Percentiles rank a stretch among this genome's conserved stretches.
phyloP scores from a whole-genome alignment of 495 filamentous ascomycete genomes.

The Hypoxylon lenormandii region DNA sequence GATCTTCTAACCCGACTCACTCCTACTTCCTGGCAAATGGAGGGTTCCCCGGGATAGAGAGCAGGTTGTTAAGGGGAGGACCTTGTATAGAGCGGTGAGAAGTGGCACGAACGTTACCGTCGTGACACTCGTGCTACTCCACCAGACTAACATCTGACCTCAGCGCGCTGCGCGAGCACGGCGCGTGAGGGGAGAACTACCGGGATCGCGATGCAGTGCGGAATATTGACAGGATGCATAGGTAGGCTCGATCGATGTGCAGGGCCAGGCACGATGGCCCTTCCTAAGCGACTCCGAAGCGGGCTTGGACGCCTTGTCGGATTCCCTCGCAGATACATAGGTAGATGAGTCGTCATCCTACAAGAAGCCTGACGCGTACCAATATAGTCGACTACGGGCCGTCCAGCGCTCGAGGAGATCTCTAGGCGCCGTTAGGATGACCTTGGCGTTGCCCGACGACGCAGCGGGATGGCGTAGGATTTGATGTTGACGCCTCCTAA shows the following conservation, averaged over 20 bases:
- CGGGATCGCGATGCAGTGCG: conserved; percentile 7
- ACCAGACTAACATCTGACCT: conserved; percentile 28
- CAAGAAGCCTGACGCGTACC: background rate
- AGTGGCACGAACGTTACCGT: conserved; percentile 34
- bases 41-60: background rate
- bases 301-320: too few species aligned
- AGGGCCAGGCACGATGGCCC: too few species aligned
- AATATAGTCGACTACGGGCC: background rate
- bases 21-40: too few species aligned
- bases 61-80: background rate
- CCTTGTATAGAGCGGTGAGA: conserved; percentile 38
- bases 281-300: too few species aligned
- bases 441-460: background rate
- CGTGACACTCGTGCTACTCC: conserved; percentile 29
- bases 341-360: background rate
- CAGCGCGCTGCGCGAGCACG: conserved; percentile 12
- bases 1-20: too few species aligned
- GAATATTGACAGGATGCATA: conserved; percentile 18
- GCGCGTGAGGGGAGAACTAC: conserved; percentile 7
- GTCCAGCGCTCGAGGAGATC: background rate
- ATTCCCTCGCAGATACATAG: too few species aligned
- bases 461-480: conserved; percentile 8
- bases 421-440: background rate
- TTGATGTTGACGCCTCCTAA: conserved; percentile 17
- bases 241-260: background rate